A percentile compares a stretch with the other conserved stretches of the same genome.
Evolutionary conservation across 2,329 filamentous ascomycete species (phyloP).

Genomic region (Aspergillus texensis): DNA sequence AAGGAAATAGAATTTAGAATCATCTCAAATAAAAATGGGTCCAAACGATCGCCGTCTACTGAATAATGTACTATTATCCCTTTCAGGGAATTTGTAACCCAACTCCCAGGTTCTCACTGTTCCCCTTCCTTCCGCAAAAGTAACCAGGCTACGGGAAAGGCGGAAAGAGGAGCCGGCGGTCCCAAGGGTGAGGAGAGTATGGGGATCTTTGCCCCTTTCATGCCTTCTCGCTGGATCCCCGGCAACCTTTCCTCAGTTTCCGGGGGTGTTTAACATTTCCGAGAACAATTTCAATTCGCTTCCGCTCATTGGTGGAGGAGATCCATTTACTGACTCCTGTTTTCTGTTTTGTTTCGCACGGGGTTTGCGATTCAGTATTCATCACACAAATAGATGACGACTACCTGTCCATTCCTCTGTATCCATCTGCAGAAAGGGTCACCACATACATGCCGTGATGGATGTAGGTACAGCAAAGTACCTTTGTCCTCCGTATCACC

Average conservation of each 20-base stretch:
- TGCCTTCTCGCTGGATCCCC: neutral
- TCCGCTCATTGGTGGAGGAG: neutral
- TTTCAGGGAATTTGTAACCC: conserved; percentile 1
- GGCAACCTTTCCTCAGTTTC: neutral
- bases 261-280: neutral
- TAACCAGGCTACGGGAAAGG: conserved; percentile 7
- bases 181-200: conserved; percentile 12
- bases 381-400: neutral
- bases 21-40: neutral
- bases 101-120: neutral
- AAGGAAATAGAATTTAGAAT: neutral
- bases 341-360: neutral
- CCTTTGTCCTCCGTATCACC: neutral
- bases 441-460: neutral
- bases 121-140: neutral
- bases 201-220: conserved; percentile 3
- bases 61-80: neutral
- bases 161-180: conserved; percentile 10
- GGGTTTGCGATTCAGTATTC: neutral
- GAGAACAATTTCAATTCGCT: neutral
- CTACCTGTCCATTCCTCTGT: conserved; percentile 6
- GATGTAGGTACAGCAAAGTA: neutral
- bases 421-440: neutral
- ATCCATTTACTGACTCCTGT: neutral
- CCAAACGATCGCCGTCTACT: neutral